phyloP scores from a whole-genome alignment of 371 early-diverging fungal genomes.

The Mucor piriformis region DNA sequence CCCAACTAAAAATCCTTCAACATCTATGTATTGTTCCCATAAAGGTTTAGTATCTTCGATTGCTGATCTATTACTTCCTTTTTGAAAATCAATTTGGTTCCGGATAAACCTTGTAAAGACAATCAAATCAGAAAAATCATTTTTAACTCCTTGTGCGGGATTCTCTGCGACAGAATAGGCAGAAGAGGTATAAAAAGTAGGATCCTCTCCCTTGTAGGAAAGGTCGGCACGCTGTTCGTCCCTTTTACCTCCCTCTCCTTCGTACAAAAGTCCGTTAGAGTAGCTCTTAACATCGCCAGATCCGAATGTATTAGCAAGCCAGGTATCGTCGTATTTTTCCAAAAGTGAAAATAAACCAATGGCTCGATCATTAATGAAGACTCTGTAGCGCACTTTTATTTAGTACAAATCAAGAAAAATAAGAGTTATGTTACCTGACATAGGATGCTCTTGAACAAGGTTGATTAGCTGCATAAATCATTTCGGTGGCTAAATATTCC shows the following conservation, averaged over 20 bases:
- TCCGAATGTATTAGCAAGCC: constrained; percentile 35
- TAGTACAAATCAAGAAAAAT: background rate
- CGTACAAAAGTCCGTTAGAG: constrained; percentile 29
- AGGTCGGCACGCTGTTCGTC: constrained; percentile 22
- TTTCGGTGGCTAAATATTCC: constrained; percentile 41
- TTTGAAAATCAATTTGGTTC: constrained; percentile 20
- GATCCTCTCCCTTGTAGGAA: constrained; percentile 27
- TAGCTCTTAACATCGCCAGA: constrained; percentile 4
- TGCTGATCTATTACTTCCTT: background rate
- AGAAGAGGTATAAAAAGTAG: constrained; percentile 10
- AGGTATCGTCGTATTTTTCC: constrained; percentile 37
- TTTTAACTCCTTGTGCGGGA: constrained; percentile 12
- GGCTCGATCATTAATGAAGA: constrained; percentile 33
- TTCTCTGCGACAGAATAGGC: constrained; percentile 26
- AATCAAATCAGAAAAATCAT: constrained; percentile 17
- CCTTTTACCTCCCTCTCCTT: constrained; percentile 23
- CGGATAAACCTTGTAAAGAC: constrained; percentile 36
- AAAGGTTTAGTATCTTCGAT: background rate
- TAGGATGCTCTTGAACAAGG: constrained; percentile 29
- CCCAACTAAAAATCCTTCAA: constrained; percentile 36
- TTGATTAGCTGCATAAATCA: constrained; percentile 21
- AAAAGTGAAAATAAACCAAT: constrained; percentile 34
- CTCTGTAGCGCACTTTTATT: constrained; percentile 14
- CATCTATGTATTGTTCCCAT: constrained; percentile 38
- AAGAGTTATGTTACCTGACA: constrained; percentile 20